These are phyloP conservation scores for Sherardia arvensis DNA, from an alignment of 257 asterid genomes.

Conservation along the genomic window DNA sequence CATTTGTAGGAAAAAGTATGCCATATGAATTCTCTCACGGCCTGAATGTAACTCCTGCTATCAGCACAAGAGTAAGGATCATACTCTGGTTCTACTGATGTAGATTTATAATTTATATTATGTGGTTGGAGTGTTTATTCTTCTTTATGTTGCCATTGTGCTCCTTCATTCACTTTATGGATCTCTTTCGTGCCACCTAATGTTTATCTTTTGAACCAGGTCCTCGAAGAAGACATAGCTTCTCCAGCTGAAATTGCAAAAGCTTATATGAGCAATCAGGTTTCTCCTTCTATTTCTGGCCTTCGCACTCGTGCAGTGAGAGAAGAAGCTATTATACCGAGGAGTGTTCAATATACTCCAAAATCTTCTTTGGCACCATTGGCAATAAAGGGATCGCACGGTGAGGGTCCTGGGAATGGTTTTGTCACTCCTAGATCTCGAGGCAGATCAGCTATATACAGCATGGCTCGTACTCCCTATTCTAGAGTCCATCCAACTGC, in stretches of 20 bases:
- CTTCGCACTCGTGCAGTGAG: constrained; percentile 34
- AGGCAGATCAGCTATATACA: constrained; percentile 82
- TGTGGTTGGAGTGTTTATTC: background rate
- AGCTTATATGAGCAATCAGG: constrained; percentile 84
- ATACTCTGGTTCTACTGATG: background rate
- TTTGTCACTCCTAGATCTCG: constrained; percentile 60
- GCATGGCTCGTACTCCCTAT: constrained; percentile 91
- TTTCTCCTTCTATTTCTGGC: constrained; percentile 56
- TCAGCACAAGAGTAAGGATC: constrained; percentile 34
- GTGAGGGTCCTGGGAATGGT: constrained; percentile 48
- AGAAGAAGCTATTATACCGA: constrained; percentile 34
- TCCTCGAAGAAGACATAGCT: constrained; percentile 49
- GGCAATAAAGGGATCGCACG: constrained; percentile 18
- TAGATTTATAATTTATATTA: background rate
- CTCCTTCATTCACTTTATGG: background rate
- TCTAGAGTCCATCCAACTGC: constrained; percentile 51
- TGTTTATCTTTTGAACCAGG: constrained; percentile 29
- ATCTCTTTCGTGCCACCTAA: background rate
- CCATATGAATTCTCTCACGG: constrained; percentile 28
- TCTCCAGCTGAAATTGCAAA: constrained; percentile 92
- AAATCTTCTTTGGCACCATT: constrained; percentile 34
- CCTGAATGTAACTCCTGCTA: constrained; percentile 26
- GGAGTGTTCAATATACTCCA: constrained; percentile 29
- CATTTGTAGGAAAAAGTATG: constrained; percentile 25
- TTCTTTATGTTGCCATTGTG: background rate